Evolutionary conservation across 805 yeast species (phyloP).

Genomic region (Jamesozyma rosinii): DNA sequence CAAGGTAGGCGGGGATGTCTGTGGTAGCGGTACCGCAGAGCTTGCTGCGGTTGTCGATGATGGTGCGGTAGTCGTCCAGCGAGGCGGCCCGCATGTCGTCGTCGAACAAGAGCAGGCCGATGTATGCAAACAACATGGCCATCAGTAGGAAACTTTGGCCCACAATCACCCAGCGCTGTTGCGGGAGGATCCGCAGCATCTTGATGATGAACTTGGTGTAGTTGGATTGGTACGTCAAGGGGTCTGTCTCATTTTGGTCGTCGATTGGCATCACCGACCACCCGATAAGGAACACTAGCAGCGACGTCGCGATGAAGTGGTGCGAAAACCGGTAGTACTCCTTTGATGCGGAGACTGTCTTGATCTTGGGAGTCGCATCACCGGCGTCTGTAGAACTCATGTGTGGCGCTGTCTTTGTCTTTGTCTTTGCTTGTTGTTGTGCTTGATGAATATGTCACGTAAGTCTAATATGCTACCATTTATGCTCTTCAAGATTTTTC

Average conservation of each 20-base stretch:
- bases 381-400: too few species aligned
- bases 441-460: too few species aligned
- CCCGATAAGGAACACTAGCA: slow-evolving; percentile 45
- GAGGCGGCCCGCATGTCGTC: slow-evolving; percentile 62
- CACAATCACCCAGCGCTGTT: slow-evolving; percentile 84
- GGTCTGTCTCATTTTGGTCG: neutral
- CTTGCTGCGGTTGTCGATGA: slow-evolving; percentile 58
- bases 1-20: neutral
- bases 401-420: neutral
- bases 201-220: neutral
- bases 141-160: slow-evolving; percentile 64
- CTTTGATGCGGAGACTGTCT: slow-evolving; percentile 4
- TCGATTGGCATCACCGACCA: slow-evolving; percentile 66
- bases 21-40: slow-evolving; percentile 11
- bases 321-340: slow-evolving; percentile 87
- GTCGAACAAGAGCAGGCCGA: slow-evolving; percentile 62
- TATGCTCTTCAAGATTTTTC: too few species aligned
- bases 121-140: slow-evolving; percentile 62
- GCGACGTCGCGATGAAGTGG: slow-evolving; percentile 55
- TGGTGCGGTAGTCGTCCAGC: slow-evolving; percentile 49
- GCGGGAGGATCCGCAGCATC: slow-evolving; percentile 51
- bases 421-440: too few species aligned
- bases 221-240: neutral
- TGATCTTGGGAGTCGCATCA: neutral
- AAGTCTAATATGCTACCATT: too few species aligned